Conservation (phyloP, 805 yeast genomes). For the Candida sakaeoensis region DNA sequence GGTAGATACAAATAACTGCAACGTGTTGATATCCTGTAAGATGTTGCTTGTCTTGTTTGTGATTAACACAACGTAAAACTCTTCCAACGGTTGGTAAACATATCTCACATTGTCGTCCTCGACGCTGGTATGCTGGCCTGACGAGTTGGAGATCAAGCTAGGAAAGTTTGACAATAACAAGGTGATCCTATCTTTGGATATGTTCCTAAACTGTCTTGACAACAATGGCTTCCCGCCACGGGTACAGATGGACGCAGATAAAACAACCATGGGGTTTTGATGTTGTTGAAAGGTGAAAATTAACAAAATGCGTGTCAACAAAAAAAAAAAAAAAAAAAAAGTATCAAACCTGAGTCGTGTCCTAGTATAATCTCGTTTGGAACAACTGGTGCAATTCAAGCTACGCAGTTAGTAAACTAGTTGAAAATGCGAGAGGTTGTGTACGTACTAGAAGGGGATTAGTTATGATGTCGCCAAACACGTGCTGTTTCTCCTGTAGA, state of each 20-base stretch:
- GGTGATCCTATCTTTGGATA: slow-evolving; percentile 80
- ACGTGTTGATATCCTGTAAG: slow-evolving; percentile 89
- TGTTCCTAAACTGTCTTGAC: slow-evolving; percentile 86
- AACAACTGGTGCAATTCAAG: slow-evolving; percentile 4
- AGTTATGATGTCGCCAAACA: not conserved
- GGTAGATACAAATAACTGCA: slow-evolving; percentile 79
- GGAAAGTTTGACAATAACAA: slow-evolving; percentile 86
- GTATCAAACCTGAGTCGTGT: no score
- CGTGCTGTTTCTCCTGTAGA: not conserved
- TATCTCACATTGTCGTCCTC: slow-evolving; percentile 91
- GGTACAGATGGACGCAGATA: slow-evolving; percentile 93
- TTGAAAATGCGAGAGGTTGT: not conserved
- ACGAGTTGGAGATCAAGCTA: slow-evolving; percentile 61
- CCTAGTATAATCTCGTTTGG: not conserved
- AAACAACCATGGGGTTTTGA: slow-evolving; percentile 59
- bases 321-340: not conserved
- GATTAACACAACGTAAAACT: slow-evolving; percentile 82
- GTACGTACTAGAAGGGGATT: slow-evolving; percentile 5
- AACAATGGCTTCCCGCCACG: slow-evolving; percentile 89
- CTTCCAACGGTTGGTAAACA: slow-evolving; percentile 94
- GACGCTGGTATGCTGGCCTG: slow-evolving; percentile 85
- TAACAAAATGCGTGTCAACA: slow-evolving; percentile 8
- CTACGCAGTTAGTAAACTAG: slow-evolving; percentile 3
- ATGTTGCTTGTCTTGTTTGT: slow-evolving; percentile 91
- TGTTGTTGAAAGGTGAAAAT: slow-evolving; percentile 3